Percentiles rank a stretch among this genome's conserved stretches.
Conservation (phyloP, 768 basidiomycete genomes). For the Phaeotremella fagi region DNA sequence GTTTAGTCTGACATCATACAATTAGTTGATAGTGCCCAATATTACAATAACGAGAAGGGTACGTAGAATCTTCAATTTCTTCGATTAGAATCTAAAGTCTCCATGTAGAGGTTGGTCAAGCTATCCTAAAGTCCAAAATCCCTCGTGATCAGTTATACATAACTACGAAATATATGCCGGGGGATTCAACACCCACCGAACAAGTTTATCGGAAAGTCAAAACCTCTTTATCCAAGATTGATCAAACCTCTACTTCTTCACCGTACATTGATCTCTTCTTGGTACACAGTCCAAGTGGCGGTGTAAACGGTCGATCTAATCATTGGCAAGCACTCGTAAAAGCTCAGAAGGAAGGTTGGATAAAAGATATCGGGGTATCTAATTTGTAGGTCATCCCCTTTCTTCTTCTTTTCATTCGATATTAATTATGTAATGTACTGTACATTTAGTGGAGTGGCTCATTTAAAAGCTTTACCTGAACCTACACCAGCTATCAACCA, state of each 20-base stretch:
- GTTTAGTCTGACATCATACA: too few species aligned
- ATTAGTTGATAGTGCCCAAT: slow-evolving; percentile 32
- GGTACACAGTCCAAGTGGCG: slow-evolving; percentile 45
- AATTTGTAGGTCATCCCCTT: slow-evolving; percentile 34
- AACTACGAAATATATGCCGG: slow-evolving; percentile 35
- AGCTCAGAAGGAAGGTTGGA: slow-evolving; percentile 40
- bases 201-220: slow-evolving; percentile 3
- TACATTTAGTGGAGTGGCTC: slow-evolving; percentile 35
- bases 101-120: slow-evolving; percentile 24
- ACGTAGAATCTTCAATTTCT: not conserved
- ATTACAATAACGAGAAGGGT: slow-evolving; percentile 39
- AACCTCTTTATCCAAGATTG: slow-evolving; percentile 21
- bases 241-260: slow-evolving; percentile 7
- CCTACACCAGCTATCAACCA: slow-evolving; percentile 44
- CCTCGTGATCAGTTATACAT: slow-evolving; percentile 28
- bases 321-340: slow-evolving; percentile 34
- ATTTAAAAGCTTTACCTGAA: slow-evolving; percentile 34
- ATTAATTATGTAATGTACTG: not conserved
- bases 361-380: slow-evolving; percentile 44
- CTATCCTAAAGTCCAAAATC: not conserved
- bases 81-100: not conserved
- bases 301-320: slow-evolving; percentile 36
- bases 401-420: not conserved
- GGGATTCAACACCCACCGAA: slow-evolving; percentile 1
- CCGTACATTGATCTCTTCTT: slow-evolving; percentile 46